Evolutionary conservation across 257 asterid genomes (phyloP).

Genomic region (Salvia rosmarinus): DNA sequence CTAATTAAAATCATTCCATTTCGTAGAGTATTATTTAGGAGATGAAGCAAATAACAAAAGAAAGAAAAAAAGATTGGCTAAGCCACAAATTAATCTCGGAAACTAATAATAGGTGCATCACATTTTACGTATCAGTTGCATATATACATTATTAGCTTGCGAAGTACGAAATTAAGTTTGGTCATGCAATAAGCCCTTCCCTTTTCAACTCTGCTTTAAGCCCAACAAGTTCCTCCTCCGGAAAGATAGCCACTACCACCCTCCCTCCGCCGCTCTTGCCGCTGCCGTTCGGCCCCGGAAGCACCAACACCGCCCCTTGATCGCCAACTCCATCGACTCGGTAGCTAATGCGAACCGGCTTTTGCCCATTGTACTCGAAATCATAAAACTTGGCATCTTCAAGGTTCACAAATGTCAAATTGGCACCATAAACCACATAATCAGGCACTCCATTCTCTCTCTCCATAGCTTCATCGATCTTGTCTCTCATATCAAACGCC

Average conservation of each 20-base stretch:
- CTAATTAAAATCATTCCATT: not conserved
- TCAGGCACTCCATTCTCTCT: slow-evolving; percentile 57
- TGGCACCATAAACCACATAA: slow-evolving; percentile 69
- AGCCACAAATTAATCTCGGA: not conserved
- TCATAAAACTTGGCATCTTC: slow-evolving; percentile 60
- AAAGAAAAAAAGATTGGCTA: too few species aligned
- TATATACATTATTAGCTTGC: not conserved
- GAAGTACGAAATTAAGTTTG: not conserved
- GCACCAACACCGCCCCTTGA: slow-evolving; percentile 68
- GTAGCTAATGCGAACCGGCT: slow-evolving; percentile 52
- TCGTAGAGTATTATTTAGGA: not conserved
- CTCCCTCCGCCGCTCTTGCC: slow-evolving; percentile 38
- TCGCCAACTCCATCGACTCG: slow-evolving; percentile 74
- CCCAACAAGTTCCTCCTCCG: slow-evolving; percentile 56
- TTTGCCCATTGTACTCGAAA: slow-evolving; percentile 52
- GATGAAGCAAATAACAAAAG: not conserved
- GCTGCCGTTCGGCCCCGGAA: slow-evolving; percentile 42
- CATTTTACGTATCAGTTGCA: too few species aligned
- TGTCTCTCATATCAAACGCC: slow-evolving; percentile 43
- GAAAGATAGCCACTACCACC: slow-evolving; percentile 53
- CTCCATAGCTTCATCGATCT: slow-evolving; percentile 58
- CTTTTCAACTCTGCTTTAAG: slow-evolving; percentile 56
- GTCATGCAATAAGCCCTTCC: slow-evolving; percentile 53
- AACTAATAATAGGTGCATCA: too few species aligned
- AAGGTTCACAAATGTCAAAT: slow-evolving; percentile 62